These are phyloP conservation scores for Gracilaria gracilis DNA, from an alignment of 23 red algal species.

Conservation along the genomic window DNA sequence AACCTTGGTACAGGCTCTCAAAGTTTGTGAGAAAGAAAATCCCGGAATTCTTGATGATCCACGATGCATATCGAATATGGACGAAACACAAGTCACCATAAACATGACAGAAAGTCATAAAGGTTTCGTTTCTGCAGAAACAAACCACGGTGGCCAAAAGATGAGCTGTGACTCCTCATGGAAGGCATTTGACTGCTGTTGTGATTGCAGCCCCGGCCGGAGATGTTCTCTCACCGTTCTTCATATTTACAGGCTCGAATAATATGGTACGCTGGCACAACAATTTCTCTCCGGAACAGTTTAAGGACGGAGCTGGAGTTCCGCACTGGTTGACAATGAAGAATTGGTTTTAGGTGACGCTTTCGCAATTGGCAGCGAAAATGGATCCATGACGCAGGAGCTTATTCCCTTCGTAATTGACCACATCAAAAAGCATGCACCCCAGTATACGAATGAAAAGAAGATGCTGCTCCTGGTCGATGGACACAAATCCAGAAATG, in stretches of 20 bases:
- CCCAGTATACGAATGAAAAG: background rate
- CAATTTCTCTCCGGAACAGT: background rate
- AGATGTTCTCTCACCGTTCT: conserved; percentile 6
- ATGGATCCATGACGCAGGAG: background rate
- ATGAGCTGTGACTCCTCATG: background rate
- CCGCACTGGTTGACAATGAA: background rate
- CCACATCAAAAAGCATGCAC: background rate
- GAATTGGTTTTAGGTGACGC: background rate
- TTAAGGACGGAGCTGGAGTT: background rate
- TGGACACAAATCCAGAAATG: background rate
- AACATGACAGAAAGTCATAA: background rate
- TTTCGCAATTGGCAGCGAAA: background rate
- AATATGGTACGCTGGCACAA: background rate
- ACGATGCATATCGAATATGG: conserved; percentile 18
- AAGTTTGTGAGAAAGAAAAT: background rate
- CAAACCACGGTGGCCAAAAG: background rate
- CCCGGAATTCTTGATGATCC: background rate
- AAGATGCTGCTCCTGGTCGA: background rate
- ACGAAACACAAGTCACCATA: conserved; percentile 15
- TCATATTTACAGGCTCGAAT: background rate
- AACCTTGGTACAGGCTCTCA: background rate
- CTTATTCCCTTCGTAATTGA: background rate
- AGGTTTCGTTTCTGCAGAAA: background rate
- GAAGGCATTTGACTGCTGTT: conserved; percentile 17
- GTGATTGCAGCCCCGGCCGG: conserved; percentile 4